phyloP scores from a whole-genome alignment of 768 basidiomycete genomes.

The Fomitopsis serialis region DNA sequence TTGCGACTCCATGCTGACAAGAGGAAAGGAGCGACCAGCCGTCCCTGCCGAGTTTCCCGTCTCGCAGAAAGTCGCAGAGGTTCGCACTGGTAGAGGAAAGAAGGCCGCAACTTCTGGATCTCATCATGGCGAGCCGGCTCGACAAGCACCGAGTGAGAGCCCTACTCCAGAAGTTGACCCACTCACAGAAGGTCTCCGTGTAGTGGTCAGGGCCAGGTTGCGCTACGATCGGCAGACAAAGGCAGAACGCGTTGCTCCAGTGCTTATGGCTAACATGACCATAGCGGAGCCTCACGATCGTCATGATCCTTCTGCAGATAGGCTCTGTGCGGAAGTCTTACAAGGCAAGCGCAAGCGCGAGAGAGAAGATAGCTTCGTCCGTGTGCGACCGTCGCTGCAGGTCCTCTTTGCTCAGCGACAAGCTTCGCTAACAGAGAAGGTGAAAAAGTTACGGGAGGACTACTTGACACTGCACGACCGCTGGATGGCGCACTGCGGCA shows the following conservation, averaged over 20 bases:
- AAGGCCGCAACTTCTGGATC: background rate
- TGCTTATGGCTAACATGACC: conserved; percentile 55
- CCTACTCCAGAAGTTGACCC: conserved; percentile 10
- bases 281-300: conserved; percentile 29
- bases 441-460: conserved; percentile 50
- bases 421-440: conserved; percentile 46
- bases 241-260: conserved; percentile 55
- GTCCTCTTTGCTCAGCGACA: conserved; percentile 52
- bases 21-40: background rate
- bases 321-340: conserved; percentile 44
- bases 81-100: background rate
- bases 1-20: background rate
- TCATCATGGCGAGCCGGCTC: background rate
- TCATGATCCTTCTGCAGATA: conserved; percentile 29
- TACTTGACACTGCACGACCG: conserved; percentile 64
- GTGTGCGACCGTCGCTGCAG: conserved; percentile 43
- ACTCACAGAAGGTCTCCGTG: conserved; percentile 54
- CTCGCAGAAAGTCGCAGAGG: background rate
- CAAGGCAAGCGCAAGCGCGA: conserved; percentile 29
- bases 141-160: background rate
- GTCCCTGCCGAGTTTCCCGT: background rate
- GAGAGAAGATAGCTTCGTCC: conserved; percentile 32
- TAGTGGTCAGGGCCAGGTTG: conserved; percentile 58
- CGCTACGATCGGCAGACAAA: conserved; percentile 56
- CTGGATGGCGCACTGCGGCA: conserved; percentile 69